Conservation (phyloP, 306 rosid genomes). For the Fagus crenata region DNA sequence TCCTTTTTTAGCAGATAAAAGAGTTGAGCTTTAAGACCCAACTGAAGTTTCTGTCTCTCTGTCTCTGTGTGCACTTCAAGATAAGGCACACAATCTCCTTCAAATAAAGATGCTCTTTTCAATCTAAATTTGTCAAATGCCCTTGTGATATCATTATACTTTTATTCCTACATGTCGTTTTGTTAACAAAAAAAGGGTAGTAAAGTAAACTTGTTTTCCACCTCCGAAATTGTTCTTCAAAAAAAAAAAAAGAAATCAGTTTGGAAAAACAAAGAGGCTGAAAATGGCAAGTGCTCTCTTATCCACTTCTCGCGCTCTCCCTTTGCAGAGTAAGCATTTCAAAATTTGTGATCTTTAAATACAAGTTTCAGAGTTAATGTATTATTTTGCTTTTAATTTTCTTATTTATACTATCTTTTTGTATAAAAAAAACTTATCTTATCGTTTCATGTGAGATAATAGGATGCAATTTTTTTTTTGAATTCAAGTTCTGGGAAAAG, state of each 20-base stretch:
- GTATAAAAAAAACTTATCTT: neutral
- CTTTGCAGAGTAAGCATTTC: conserved; percentile 53
- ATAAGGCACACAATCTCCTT: conserved; percentile 33
- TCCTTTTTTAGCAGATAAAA: conserved; percentile 4
- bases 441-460: neutral
- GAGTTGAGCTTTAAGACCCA: conserved; percentile 19
- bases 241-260: neutral
- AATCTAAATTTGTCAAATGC: conserved; percentile 22
- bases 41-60: conserved; percentile 17
- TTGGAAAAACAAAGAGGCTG: conserved; percentile 7
- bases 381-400: neutral
- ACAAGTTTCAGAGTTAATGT: neutral
- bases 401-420: neutral
- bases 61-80: conserved; percentile 21
- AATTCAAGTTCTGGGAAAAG: neutral
- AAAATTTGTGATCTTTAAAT: neutral
- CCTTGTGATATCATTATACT: conserved; percentile 22
- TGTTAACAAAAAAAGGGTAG: neutral
- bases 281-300: conserved; percentile 70
- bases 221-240: neutral
- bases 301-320: conserved; percentile 49
- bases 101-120: neutral
- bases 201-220: neutral
- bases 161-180: neutral
- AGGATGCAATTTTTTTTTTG: neutral